A percentile compares a stretch with the other conserved stretches of the same genome.
These are phyloP conservation scores for Erodium chrysanthum DNA, from an alignment of 441 rosid genomes.

Conservation along the genomic window DNA sequence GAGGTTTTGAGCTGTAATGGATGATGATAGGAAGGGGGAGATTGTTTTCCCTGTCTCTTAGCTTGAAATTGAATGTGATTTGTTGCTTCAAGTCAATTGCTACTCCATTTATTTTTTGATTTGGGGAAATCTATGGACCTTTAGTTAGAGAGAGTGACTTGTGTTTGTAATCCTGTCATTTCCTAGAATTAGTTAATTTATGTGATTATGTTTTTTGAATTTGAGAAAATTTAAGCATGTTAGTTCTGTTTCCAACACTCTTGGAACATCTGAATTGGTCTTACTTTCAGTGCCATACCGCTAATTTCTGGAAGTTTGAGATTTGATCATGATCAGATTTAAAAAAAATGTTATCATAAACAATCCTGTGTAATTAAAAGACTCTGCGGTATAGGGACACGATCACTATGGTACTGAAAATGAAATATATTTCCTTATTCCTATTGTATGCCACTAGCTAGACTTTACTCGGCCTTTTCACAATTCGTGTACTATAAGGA, in stretches of 20 bases:
- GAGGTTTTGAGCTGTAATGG: not conserved
- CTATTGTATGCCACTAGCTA: not conserved
- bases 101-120: not conserved
- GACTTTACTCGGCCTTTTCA: no score
- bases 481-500: no score
- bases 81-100: not conserved
- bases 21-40: not conserved
- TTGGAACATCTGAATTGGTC: conserved; percentile 2
- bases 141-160: not conserved
- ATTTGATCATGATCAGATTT: not conserved
- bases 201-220: not conserved
- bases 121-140: not conserved
- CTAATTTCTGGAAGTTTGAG: not conserved
- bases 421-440: not conserved
- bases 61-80: not conserved
- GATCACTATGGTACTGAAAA: not conserved
- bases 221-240: not conserved
- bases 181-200: not conserved
- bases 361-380: not conserved
- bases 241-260: not conserved
- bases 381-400: not conserved
- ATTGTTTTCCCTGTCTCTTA: not conserved
- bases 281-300: not conserved
- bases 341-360: not conserved
- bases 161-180: not conserved